A percentile compares a stretch with the other conserved stretches of the same genome.
Conservation (phyloP, 169 alveolate genomes). For the Plasmodium yoelii region DNA sequence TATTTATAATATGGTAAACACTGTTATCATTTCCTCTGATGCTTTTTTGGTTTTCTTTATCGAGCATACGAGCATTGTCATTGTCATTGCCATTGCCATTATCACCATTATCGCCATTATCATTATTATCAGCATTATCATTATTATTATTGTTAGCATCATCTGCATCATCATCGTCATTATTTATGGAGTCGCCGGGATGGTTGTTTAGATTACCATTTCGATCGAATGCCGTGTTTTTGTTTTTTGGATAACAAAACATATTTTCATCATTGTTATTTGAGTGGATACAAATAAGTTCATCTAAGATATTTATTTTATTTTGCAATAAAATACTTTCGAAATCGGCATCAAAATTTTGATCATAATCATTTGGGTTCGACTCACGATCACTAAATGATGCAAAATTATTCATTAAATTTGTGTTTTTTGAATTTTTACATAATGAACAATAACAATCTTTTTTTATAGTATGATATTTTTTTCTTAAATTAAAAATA, state of each 20-base stretch:
- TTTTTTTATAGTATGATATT: constrained; percentile 39
- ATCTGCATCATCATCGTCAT: no score
- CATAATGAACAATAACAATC: constrained; percentile 21
- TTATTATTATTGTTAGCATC: no score
- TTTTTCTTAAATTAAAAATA: constrained; percentile 59
- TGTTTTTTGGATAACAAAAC: neutral
- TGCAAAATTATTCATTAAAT: neutral
- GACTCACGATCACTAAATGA: neutral
- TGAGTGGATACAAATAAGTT: neutral
- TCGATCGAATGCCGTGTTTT: constrained; percentile 10
- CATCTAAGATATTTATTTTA: neutral
- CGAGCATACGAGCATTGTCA: neutral
- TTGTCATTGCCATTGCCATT: no score
- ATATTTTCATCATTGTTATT: constrained; percentile 12
- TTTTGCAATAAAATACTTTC: neutral
- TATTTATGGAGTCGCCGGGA: neutral
- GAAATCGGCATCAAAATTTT: neutral
- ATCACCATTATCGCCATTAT: no score
- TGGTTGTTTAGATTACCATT: constrained; percentile 6
- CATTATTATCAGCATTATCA: no score
- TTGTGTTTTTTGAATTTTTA: neutral
- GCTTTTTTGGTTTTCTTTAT: constrained; percentile 5
- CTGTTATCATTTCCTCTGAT: neutral
- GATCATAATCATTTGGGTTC: no score
- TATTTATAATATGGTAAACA: neutral